A percentile compares a stretch with the other conserved stretches of the same genome.
Conservation (phyloP, 768 basidiomycete species). For the Leccinum obscurum region DNA sequence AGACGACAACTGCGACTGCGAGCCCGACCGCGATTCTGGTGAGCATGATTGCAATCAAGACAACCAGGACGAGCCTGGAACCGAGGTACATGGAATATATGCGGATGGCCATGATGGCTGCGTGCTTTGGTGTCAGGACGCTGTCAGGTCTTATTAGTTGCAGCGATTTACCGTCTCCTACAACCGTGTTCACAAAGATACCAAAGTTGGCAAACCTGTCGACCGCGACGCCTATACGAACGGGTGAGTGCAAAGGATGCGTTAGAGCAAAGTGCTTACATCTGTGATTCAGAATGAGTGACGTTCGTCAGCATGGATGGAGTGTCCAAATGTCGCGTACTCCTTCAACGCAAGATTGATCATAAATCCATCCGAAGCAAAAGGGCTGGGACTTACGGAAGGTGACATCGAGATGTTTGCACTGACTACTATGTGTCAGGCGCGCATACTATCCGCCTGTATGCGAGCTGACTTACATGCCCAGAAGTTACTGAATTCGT, state of each 20-base stretch:
- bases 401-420: too few relatives aligned
- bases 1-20: slow-evolving; percentile 3
- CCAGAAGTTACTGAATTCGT: slow-evolving; percentile 11
- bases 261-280: slow-evolving; percentile 2
- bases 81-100: slow-evolving; percentile 24
- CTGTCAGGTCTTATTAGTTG: neutral
- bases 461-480: slow-evolving; percentile 9
- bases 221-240: slow-evolving; percentile 9
- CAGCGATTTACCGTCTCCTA: slow-evolving; percentile 12
- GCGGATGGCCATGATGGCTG: slow-evolving; percentile 21
- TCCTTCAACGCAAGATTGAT: neutral
- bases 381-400: neutral
- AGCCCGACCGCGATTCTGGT: slow-evolving; percentile 7
- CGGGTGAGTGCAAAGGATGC: neutral
- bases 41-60: slow-evolving; percentile 10
- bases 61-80: slow-evolving; percentile 9
- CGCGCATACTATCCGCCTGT: neutral
- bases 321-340: slow-evolving; percentile 4
- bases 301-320: neutral
- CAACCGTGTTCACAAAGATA: slow-evolving; percentile 7
- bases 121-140: neutral
- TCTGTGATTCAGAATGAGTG: slow-evolving; percentile 1
- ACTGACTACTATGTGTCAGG: neutral
- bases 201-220: slow-evolving; percentile 17
- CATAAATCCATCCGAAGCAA: neutral